Percentiles rank a stretch among this genome's conserved stretches.
Evolutionary conservation across 1,284 basidiomycete genomes (phyloP).

Genomic region (Tylopilus sp.): DNA sequence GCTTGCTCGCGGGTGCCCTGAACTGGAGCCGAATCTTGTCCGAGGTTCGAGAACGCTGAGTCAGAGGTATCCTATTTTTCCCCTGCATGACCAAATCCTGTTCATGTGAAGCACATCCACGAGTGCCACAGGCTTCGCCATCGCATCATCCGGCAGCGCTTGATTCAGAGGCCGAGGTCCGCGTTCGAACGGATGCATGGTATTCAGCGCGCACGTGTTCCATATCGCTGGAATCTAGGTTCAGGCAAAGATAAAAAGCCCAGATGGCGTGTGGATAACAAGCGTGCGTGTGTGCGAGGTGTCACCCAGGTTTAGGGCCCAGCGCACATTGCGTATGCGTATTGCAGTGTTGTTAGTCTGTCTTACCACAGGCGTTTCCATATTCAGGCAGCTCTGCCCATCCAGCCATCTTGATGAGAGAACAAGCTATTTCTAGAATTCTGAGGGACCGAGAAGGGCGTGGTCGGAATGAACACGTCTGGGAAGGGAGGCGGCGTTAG

Average conservation of each 20-base stretch:
- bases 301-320: slow-evolving; percentile 9
- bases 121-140: slow-evolving; percentile 22
- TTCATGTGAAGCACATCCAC: slow-evolving; percentile 7
- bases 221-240: too few species aligned
- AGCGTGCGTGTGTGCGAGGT: neutral
- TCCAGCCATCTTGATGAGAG: slow-evolving; percentile 1
- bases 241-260: too few species aligned
- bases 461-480: slow-evolving; percentile 9
- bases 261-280: too few species aligned
- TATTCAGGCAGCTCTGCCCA: slow-evolving; percentile 19
- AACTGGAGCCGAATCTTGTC: slow-evolving; percentile 1
- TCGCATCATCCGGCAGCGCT: neutral
- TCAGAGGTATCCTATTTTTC: slow-evolving; percentile 8
- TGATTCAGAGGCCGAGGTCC: neutral
- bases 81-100: slow-evolving; percentile 4
- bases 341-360: slow-evolving; percentile 1
- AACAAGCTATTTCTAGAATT: slow-evolving; percentile 9
- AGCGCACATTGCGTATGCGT: neutral
- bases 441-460: slow-evolving; percentile 3
- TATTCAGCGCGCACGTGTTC: too few species aligned
- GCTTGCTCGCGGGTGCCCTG: neutral
- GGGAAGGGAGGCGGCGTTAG: slow-evolving; percentile 14
- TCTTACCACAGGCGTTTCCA: slow-evolving; percentile 14
- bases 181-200: too few species aligned
- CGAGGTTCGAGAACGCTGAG: slow-evolving; percentile 6